Conservation (phyloP, 371 early-diverging fungal species). For the Chytridium lagenaria region DNA sequence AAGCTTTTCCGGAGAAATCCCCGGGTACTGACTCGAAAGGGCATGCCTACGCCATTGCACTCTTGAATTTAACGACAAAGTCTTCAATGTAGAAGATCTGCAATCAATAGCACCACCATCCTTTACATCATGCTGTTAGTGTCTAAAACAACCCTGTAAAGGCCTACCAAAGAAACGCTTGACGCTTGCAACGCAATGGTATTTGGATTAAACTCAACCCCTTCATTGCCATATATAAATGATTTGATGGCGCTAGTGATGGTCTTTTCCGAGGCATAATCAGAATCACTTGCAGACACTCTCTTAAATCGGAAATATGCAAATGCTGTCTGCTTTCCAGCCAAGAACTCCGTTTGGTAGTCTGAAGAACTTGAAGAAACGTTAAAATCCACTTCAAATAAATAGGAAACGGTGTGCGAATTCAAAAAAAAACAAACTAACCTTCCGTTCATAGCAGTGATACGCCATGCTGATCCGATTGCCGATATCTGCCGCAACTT, state of each 20-base stretch:
- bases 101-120: constrained; percentile 18
- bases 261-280: constrained; percentile 37
- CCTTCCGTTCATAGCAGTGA: constrained; percentile 59
- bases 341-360: neutral
- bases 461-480: constrained; percentile 74
- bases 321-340: constrained; percentile 44
- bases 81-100: constrained; percentile 57
- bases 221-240: constrained; percentile 40
- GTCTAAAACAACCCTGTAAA: neutral
- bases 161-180: constrained; percentile 35
- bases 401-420: too few relatives aligned
- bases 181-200: constrained; percentile 33
- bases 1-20: constrained; percentile 57
- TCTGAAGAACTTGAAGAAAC: neutral
- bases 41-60: constrained; percentile 72
- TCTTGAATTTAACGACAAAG: constrained; percentile 72
- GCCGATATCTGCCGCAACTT: constrained; percentile 74
- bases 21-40: constrained; percentile 68
- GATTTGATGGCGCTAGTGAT: constrained; percentile 46
- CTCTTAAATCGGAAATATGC: constrained; percentile 47
- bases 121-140: constrained; percentile 7
- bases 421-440: constrained; percentile 1
- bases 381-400: too few relatives aligned
- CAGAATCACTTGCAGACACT: neutral
- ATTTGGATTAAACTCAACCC: constrained; percentile 18